Evolutionary conservation across 768 basidiomycete species (phyloP).

Genomic region (Tylopilus plumbeoviolaceoides): DNA sequence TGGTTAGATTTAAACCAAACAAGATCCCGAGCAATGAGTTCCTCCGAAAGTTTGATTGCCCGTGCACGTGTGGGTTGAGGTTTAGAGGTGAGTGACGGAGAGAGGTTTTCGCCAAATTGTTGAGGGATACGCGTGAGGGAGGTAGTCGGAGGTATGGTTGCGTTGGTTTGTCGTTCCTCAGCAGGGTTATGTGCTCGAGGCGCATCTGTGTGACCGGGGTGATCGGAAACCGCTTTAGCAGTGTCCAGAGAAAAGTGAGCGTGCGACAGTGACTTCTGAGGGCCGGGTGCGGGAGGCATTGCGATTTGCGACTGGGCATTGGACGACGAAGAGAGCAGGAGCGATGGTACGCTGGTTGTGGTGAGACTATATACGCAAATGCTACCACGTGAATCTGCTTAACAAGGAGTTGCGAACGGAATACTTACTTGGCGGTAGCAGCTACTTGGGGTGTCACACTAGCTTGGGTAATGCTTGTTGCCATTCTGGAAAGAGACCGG

Average conservation of each 20-base stretch:
- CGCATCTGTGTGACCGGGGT: background rate
- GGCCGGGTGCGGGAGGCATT: background rate
- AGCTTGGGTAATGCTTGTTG: background rate
- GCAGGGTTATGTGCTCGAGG: background rate
- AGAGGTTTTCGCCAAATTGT: background rate
- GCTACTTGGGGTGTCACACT: background rate
- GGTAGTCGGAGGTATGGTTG: background rate
- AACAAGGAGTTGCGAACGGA: background rate
- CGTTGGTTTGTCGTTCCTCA: slow-evolving; percentile 1
- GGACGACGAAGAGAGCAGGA: background rate
- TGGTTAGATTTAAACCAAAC: slow-evolving; percentile 27
- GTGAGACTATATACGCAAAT: background rate
- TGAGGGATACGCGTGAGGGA: background rate
- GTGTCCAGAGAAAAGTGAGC: background rate
- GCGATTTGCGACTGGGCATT: background rate
- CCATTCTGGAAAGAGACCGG: background rate
- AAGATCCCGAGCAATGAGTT: slow-evolving; percentile 27
- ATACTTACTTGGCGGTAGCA: slow-evolving; percentile 11
- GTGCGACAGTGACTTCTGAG: background rate
- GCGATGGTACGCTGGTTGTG: background rate
- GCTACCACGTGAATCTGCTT: slow-evolving; percentile 1
- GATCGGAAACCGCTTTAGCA: background rate
- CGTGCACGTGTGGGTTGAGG: slow-evolving; percentile 27
- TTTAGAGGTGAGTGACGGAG: slow-evolving; percentile 6
- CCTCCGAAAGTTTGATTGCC: slow-evolving; percentile 19